Evolutionary conservation across 108 stramenopile genomes (phyloP).

Genomic region (Fragilaria crotonensis): DNA sequence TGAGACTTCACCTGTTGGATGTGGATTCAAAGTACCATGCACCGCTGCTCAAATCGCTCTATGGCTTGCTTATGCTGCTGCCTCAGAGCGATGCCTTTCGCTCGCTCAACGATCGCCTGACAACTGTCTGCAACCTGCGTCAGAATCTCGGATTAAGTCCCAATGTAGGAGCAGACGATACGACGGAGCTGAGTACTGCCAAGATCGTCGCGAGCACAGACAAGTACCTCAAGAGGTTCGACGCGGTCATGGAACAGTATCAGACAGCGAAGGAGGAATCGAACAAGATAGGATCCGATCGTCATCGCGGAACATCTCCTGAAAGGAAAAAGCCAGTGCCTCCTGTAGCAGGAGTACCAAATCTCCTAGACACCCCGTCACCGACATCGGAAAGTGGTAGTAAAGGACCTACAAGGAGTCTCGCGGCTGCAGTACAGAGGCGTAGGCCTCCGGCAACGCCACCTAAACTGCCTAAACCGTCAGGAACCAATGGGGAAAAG

Average conservation of each 20-base stretch:
- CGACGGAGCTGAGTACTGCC: background rate
- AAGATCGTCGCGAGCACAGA: slow-evolving; percentile 12
- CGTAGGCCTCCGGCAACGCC: too few species aligned
- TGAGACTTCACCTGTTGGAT: slow-evolving; percentile 92
- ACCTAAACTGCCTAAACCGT: too few species aligned
- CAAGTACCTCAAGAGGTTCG: slow-evolving; percentile 37
- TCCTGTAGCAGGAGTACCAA: too few species aligned
- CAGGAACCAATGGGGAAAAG: too few species aligned
- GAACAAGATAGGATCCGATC: slow-evolving; percentile 1
- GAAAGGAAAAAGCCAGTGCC: too few species aligned
- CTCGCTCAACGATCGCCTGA: slow-evolving; percentile 75
- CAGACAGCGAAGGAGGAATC: slow-evolving; percentile 9
- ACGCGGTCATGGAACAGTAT: slow-evolving; percentile 35
- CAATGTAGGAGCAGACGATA: slow-evolving; percentile 5
- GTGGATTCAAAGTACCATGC: slow-evolving; percentile 84
- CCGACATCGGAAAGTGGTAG: too few species aligned
- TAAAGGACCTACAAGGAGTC: too few species aligned
- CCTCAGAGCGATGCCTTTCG: slow-evolving; percentile 92
- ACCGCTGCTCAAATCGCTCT: slow-evolving; percentile 85
- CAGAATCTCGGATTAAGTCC: slow-evolving; percentile 73
- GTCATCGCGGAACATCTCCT: too few species aligned
- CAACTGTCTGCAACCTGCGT: slow-evolving; percentile 82
- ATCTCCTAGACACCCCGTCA: too few species aligned
- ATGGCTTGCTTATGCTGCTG: slow-evolving; percentile 92
- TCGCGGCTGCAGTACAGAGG: too few species aligned